Evolutionary conservation across 805 yeast species (phyloP).

Genomic region (Starmerella floris): DNA sequence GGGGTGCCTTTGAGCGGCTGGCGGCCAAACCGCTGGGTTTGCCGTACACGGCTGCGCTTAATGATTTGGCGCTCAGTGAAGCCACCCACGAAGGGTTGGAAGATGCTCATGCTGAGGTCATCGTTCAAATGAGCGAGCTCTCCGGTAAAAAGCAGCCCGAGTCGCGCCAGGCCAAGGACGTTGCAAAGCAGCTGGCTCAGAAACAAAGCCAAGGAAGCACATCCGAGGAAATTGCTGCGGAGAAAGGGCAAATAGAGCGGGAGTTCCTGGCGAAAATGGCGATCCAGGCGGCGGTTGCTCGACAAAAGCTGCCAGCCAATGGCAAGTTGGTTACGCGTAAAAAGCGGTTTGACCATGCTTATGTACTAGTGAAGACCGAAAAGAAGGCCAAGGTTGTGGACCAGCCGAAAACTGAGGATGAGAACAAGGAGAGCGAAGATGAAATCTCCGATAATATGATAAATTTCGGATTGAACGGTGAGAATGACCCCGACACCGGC

Average conservation of each 20-base stretch:
- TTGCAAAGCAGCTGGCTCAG: neutral
- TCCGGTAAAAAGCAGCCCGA: neutral
- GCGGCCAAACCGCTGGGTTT: neutral
- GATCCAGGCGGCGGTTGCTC: conserved; percentile 4
- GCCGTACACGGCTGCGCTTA: neutral
- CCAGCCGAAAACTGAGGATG: neutral
- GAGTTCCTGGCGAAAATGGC: conserved; percentile 2
- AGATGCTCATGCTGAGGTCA: conserved; percentile 1
- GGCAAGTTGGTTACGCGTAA: conserved; percentile 41
- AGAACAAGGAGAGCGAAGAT: neutral
- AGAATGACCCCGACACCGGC: neutral
- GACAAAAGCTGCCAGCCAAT: conserved; percentile 16
- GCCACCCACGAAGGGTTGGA: neutral
- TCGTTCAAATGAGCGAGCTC: neutral
- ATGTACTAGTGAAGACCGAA: conserved; percentile 11
- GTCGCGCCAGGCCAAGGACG: neutral
- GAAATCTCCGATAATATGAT: neutral
- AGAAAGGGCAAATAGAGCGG: neutral
- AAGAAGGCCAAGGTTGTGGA: neutral
- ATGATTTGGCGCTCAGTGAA: neutral
- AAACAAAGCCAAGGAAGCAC: neutral
- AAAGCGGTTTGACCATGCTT: conserved; percentile 23
- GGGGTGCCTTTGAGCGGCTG: conserved; percentile 2
- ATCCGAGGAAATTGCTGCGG: neutral
- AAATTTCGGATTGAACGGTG: neutral